Evolutionary conservation across 345 rosid genomes (phyloP).

Genomic region (Leavenworthia alabamica): DNA sequence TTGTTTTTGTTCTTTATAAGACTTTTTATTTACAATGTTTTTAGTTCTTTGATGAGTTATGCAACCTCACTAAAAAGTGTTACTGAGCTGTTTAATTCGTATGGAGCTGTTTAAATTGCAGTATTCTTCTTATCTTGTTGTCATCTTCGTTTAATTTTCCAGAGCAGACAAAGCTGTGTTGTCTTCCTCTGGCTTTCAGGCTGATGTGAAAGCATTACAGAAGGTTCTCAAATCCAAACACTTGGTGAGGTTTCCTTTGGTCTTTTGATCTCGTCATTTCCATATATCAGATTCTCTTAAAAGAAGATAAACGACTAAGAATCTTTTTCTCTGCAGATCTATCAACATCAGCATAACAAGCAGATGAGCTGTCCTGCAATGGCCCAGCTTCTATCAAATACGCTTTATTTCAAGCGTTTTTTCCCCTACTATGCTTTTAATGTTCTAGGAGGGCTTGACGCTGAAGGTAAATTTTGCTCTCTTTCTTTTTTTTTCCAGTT

Average conservation of each 20-base stretch:
- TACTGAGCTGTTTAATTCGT: background rate
- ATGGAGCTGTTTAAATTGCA: background rate
- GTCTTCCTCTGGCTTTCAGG: constrained; percentile 97
- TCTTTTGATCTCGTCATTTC: background rate
- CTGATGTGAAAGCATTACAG: constrained; percentile 90
- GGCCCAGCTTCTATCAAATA: constrained; percentile 94
- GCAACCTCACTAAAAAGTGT: background rate
- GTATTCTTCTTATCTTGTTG: background rate
- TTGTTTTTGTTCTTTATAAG: background rate
- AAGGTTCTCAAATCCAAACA: constrained; percentile 77
- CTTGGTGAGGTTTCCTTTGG: constrained; percentile 53
- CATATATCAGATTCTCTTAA: background rate
- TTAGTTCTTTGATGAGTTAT: background rate
- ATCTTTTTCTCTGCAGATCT: constrained; percentile 44
- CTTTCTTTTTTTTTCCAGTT: background rate
- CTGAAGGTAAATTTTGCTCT: constrained; percentile 53
- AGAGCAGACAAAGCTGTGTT: constrained; percentile 78
- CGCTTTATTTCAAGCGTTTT: constrained; percentile 94
- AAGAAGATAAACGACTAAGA: background rate
- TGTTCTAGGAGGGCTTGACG: constrained; percentile 92
- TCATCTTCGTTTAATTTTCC: constrained; percentile 11
- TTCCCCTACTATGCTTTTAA: constrained; percentile 95
- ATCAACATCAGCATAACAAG: constrained; percentile 98
- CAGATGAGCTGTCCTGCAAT: constrained; percentile 97
- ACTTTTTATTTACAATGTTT: background rate